phyloP scores from a whole-genome alignment of 2,329 filamentous ascomycete genomes.

The Coniochaeta hoffmannii region DNA sequence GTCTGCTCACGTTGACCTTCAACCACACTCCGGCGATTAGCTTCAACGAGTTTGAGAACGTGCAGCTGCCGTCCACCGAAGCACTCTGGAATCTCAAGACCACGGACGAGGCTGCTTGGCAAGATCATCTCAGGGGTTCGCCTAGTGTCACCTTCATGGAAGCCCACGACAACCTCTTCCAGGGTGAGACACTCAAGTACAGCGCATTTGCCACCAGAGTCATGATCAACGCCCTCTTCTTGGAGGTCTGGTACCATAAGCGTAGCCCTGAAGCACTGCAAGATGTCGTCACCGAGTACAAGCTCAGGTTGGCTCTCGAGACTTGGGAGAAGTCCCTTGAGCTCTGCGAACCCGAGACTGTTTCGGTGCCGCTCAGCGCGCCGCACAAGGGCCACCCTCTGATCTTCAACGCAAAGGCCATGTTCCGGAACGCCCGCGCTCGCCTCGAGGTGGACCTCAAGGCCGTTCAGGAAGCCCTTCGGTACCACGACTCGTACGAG shows the following conservation, averaged over 20 bases:
- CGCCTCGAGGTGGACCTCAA: constrained; percentile 94
- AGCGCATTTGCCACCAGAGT: constrained; percentile 95
- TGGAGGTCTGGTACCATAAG: constrained; percentile 99
- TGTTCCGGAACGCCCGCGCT: constrained; percentile 89
- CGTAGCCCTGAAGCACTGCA: constrained; percentile 95
- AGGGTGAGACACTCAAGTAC: constrained; percentile 83
- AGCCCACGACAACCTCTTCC: constrained; percentile 91
- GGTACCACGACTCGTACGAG: constrained; percentile 95
- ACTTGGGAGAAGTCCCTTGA: constrained; percentile 98
- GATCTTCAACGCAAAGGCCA: constrained; percentile 96
- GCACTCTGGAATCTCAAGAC: constrained; percentile 85
- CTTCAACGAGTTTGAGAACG: constrained; percentile 94
- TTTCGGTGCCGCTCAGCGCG: constrained; percentile 81
- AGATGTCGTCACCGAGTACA: constrained; percentile 97
- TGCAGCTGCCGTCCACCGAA: constrained; percentile 89
- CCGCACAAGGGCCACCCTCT: constrained; percentile 94
- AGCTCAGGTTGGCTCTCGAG: constrained; percentile 87
- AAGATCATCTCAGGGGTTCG: constrained; percentile 64
- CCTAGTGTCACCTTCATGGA: constrained; percentile 82
- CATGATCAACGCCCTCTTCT: constrained; percentile 97
- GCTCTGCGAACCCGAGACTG: constrained; percentile 83
- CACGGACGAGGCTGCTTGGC: constrained; percentile 74
- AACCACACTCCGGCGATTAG: constrained; percentile 97
- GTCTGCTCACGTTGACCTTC: constrained; percentile 87
- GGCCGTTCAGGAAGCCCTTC: constrained; percentile 88